Evolutionary conservation across 306 rosid genomes (phyloP), one percentile per base, ranked within the genome.

Genomic region (Sicyos edulis): DNA sequence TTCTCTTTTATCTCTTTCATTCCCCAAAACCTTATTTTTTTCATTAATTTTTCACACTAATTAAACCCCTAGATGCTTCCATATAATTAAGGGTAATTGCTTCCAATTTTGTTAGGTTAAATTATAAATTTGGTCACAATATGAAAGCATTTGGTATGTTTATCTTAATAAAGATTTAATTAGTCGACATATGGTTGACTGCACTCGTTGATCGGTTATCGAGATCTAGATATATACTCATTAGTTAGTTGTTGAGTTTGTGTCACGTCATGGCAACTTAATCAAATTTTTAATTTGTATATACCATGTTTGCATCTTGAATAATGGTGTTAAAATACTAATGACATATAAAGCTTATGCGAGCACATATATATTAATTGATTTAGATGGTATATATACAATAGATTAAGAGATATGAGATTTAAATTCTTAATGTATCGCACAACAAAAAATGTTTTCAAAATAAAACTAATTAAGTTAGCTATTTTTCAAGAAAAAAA

Each of bases 21-120:
- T 5, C 47, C 42, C 65, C 67, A 19, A 55, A 54, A 56, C 51
- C 64, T 54, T 54, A 54, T 29, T 52, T 71, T 54, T 53, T 45
- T 24, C 61, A 7, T 47, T 67, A 7, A 12, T 54, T 5, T 15
- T 22, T 68, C 51, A 49, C 37, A 22, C 56, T 16, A 45, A 49
- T 42, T 16, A 45, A 49, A 49, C 8, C 4, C 57, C 56, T 68
- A 68, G 13, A 68, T 44, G 32, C 17, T 47, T 0, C 57, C 71
- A 19, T 42, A 4, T 32, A 64, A 10, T 17, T 10, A 32, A 32
- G 37, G 3, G 10, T 5, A 2, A 16, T 42, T 19, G 22, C 17
- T 65, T 65, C 2, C 0, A 11, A 20, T 45, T 19, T 42, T 19
- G 26, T 66, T 44, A 0, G 19, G 19, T 42, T 66, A 19, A 66